These are phyloP conservation scores for Psidium friedrichsthalianum DNA, from an alignment of 345 rosid species.

Conservation along the genomic window DNA sequence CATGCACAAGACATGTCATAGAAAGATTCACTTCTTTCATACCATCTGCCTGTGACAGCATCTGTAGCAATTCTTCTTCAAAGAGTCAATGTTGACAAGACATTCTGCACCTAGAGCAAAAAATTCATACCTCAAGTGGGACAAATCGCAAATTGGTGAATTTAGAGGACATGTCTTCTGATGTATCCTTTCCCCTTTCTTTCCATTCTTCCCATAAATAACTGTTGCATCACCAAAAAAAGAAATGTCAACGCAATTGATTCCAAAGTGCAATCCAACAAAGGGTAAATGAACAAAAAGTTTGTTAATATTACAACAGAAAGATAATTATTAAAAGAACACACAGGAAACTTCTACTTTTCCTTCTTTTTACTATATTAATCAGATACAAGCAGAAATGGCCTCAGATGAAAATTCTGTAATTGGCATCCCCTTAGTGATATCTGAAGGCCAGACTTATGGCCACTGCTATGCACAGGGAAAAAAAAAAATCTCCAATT, in stretches of 20 bases:
- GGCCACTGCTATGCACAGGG: not conserved
- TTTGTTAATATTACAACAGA: not conserved
- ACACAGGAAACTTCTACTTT: not conserved
- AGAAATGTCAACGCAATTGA: constrained; percentile 5
- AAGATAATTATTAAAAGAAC: not conserved
- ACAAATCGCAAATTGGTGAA: constrained; percentile 88
- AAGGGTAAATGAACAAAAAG: not conserved
- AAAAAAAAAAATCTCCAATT: not conserved
- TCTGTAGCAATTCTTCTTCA: not conserved
- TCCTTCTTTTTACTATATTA: not conserved
- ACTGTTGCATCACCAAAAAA: constrained; percentile 28
- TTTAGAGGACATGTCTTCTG: constrained; percentile 56
- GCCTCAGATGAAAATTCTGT: not conserved
- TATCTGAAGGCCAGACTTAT: not conserved
- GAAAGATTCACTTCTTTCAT: not conserved
- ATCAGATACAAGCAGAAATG: not conserved
- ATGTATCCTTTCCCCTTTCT: constrained; percentile 57
- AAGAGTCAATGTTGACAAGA: not conserved
- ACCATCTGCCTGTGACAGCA: not conserved
- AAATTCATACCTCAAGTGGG: constrained; percentile 65
- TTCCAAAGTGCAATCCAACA: not conserved
- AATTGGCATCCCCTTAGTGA: not conserved
- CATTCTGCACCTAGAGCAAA: not conserved
- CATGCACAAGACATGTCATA: not conserved
- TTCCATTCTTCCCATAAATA: constrained; percentile 95